phyloP scores from a whole-genome alignment of 257 asterid species.

The Nicotiana obtusifolia region DNA sequence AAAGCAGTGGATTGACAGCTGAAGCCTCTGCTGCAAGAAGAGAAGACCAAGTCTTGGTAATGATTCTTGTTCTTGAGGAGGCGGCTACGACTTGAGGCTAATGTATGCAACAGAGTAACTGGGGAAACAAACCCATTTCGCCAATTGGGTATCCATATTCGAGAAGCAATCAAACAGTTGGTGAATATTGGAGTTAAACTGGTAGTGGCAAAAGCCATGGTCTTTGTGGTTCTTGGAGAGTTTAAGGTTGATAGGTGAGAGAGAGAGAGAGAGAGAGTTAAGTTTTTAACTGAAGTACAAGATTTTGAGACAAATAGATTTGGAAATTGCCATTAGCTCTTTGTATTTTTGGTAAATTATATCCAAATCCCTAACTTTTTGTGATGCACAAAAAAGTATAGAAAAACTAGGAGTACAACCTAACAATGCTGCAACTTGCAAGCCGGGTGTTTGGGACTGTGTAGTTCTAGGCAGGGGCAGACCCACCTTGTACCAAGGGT shows the following conservation, averaged over 20 bases:
- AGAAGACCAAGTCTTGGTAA: constrained; percentile 24
- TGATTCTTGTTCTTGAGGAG: constrained; percentile 18
- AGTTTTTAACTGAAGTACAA: neutral
- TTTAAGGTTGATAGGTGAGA: constrained; percentile 7
- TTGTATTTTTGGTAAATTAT: neutral
- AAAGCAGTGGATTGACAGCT: constrained; percentile 31
- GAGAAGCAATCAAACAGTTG: constrained; percentile 22
- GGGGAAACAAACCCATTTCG: constrained; percentile 29
- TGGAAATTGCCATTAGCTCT: neutral
- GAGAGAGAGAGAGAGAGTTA: too few species aligned
- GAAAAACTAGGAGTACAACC: neutral
- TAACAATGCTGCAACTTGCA: too few species aligned
- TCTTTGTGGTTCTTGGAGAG: constrained; percentile 5
- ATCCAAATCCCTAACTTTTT: neutral
- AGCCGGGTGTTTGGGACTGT: too few species aligned
- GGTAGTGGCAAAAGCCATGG: constrained; percentile 27
- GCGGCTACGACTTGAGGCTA: constrained; percentile 23
- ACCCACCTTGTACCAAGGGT: too few species aligned
- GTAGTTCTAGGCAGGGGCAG: too few species aligned
- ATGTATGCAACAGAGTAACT: constrained; percentile 26
- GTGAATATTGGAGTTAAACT: constrained; percentile 34
- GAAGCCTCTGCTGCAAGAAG: constrained; percentile 25
- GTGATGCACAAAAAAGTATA: neutral
- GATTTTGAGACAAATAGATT: neutral
- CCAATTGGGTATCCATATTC: constrained; percentile 30